Conservation (phyloP, 2,329 filamentous ascomycete species). For the Clonostachys byssicola region DNA sequence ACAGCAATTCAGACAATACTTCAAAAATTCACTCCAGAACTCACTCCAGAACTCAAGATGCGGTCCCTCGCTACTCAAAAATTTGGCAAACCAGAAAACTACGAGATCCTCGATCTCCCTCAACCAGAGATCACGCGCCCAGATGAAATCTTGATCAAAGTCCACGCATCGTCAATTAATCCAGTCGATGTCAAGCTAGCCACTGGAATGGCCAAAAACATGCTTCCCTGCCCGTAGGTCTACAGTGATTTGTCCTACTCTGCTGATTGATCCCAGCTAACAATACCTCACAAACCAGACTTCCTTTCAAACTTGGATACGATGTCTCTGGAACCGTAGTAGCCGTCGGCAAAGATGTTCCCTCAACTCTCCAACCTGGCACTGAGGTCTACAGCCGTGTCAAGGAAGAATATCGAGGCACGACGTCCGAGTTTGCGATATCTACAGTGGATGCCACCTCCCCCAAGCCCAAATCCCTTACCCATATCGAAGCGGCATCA, state of each 20-base stretch:
- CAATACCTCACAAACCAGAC: slow-evolving; percentile 6
- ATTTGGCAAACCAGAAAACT: too few relatives aligned
- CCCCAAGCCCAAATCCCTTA: slow-evolving; percentile 30
- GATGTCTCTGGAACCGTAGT: slow-evolving; percentile 31
- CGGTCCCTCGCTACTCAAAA: too few relatives aligned
- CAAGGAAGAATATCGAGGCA: slow-evolving; percentile 12
- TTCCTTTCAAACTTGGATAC: slow-evolving; percentile 36
- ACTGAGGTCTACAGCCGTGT: slow-evolving; percentile 14
- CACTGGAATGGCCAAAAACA: slow-evolving; percentile 23
- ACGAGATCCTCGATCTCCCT: too few relatives aligned
- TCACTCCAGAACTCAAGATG: too few relatives aligned
- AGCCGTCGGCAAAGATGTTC: slow-evolving; percentile 24
- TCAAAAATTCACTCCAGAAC: too few relatives aligned
- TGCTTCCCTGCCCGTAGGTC: neutral
- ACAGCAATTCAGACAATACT: too few relatives aligned
- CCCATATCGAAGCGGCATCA: slow-evolving; percentile 35
- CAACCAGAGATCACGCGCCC: too few relatives aligned
- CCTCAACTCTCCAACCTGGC: slow-evolving; percentile 19
- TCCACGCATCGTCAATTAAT: slow-evolving; percentile 38
- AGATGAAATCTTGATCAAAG: slow-evolving; percentile 24
- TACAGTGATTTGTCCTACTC: neutral
- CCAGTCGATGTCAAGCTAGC: slow-evolving; percentile 38
- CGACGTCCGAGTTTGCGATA: slow-evolving; percentile 20
- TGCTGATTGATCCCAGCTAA: neutral
- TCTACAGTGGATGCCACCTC: slow-evolving; percentile 23